Conservation (phyloP, 176 grass and related monocot species). For the Bonia amplexicaulis region DNA sequence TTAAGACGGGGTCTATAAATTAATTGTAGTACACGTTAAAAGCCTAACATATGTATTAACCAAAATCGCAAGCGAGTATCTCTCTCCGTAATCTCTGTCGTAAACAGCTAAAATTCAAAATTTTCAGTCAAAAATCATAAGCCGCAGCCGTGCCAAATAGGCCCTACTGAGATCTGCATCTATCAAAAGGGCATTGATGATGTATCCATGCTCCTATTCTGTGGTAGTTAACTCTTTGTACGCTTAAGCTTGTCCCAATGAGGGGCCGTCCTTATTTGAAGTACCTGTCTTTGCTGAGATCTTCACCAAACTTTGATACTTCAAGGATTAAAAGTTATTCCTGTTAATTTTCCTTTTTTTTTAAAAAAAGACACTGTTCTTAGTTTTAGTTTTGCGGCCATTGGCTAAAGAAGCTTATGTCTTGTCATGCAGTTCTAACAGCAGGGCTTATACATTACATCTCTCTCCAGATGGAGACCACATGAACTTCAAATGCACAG, state of each 20-base stretch:
- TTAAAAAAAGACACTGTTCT: neutral
- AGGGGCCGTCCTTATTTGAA: constrained; percentile 13
- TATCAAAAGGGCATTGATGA: constrained; percentile 11
- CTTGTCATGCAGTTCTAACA: neutral
- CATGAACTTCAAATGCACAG: neutral
- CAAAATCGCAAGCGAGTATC: too few species aligned
- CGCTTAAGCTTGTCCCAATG: neutral
- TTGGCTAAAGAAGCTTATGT: neutral
- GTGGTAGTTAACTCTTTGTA: neutral
- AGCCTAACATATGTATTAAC: too few species aligned
- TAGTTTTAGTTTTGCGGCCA: neutral
- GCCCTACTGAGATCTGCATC: neutral
- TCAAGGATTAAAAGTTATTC: neutral
- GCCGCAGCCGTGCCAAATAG: too few species aligned
- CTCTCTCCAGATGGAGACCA: neutral
- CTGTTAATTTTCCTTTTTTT: neutral
- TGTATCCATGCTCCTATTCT: neutral
- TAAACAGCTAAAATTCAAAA: too few species aligned
- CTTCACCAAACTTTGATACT: constrained; percentile 18
- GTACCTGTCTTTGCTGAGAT: constrained; percentile 19
- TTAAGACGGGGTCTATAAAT: too few species aligned
- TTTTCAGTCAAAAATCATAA: too few species aligned
- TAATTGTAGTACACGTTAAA: too few species aligned
- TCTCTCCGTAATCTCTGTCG: too few species aligned
- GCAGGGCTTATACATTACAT: neutral